Base-by-base conservation (phyloP, 2,329 filamentous ascomycete genomes). In the Aspergillus flavus region DNA sequence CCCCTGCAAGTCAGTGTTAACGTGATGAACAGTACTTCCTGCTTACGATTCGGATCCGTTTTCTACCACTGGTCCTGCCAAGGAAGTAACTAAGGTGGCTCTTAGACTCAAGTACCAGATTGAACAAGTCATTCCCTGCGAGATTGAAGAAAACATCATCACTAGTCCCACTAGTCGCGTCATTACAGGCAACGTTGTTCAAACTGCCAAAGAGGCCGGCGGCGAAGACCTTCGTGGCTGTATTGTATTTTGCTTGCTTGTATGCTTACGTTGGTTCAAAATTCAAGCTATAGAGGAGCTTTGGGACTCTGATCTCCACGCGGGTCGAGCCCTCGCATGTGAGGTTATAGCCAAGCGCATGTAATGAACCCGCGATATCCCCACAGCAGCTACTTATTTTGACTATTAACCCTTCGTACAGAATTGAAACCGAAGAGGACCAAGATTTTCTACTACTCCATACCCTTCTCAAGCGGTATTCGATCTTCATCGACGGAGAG, bases 31-130 rank as follows among this genome's bases (percentile, higher is more conserved):
- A 82, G 80, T 83, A 61, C 80, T 83, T 43, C 81, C 81, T 43
- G 64, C 75, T 32, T 77, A 79, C 65, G 68, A 63, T 30, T 68
- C 69, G 46, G 81, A 83, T 39, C 68, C 78, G 48, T 63, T 75
- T 26, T 68, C 87, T 48, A 89, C 91, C 12, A 88, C 91, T 32
- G 88, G 94, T 41, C 87, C 92, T 1, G 84, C 94, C 14, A 83
- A 86, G 64, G 90, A 95, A 71, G 94, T 97, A 65, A 97, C 94
- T 65, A 94, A 94, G 75, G 85, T 96, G 61, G 94, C 94, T 30
- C 86, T 99, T 19, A 92, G 93, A 62, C 84, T 99, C 67, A 96
- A 94, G 72, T 93, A 96, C 75, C 88, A 97, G 70, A 89, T 99
- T 71, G 93, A 97, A 78, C 87, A 93, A 75, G 90, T 93, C 61